A percentile compares a stretch with the other conserved stretches of the same genome.
Conservation (phyloP, 73 alveolate species). For the Tetrahymena malaccensis region DNA sequence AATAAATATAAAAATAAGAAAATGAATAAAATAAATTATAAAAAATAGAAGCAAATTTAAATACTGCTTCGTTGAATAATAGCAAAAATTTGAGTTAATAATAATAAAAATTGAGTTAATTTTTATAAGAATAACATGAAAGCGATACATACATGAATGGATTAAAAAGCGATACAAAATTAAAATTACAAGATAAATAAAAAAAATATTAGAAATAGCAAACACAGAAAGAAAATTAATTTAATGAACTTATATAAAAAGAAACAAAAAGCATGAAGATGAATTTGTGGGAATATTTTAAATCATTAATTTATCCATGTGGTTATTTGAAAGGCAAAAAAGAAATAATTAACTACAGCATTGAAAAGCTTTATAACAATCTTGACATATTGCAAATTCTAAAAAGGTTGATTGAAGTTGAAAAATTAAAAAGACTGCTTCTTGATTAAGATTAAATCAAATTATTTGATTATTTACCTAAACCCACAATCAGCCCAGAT, state of each 20-base stretch:
- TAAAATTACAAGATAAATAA: not conserved
- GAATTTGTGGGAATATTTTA: not conserved
- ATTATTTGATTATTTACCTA: conserved; percentile 15
- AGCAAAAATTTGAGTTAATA: too few species aligned
- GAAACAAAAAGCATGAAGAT: not conserved
- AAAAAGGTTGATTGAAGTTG: conserved; percentile 7
- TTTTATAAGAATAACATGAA: too few species aligned
- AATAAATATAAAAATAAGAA: not conserved
- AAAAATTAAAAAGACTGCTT: conserved; percentile 10
- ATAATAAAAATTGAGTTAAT: too few species aligned
- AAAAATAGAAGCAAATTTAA: too few species aligned
- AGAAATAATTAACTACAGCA: conserved; percentile 2
- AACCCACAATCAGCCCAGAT: conserved; percentile 3
- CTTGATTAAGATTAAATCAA: not conserved
- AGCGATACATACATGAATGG: too few species aligned
- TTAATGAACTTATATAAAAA: too few species aligned
- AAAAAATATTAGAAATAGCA: too few species aligned
- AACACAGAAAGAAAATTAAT: not conserved
- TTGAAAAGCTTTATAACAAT: not conserved
- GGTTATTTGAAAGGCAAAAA: not conserved
- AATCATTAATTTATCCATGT: not conserved
- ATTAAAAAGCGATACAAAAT: too few species aligned
- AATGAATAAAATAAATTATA: too few species aligned
- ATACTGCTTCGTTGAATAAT: too few species aligned
- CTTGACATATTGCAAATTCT: conserved; percentile 5